phyloP scores from a whole-genome alignment of 768 basidiomycete species.

The Hericium rajendrae region DNA sequence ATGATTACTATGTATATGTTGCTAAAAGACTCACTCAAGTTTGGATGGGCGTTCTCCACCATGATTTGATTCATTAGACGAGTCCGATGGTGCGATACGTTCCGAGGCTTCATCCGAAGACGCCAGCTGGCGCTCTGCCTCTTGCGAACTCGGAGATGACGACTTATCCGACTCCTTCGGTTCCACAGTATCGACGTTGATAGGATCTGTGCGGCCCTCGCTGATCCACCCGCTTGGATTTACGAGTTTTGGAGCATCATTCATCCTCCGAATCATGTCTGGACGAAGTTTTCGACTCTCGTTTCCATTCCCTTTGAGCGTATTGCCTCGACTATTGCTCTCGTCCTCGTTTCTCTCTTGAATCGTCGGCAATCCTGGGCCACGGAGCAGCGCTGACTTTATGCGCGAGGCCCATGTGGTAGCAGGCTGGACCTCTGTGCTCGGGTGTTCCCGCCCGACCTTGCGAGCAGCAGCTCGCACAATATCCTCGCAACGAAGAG shows the following conservation, averaged over 20 bases:
- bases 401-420: slow-evolving; percentile 1
- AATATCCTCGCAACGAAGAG: slow-evolving; percentile 8
- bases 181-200: not conserved
- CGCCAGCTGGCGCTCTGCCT: not conserved
- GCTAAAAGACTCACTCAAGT: too few relatives aligned
- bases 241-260: slow-evolving; percentile 56
- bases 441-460: not conserved
- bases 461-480: slow-evolving; percentile 10
- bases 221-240: slow-evolving; percentile 70
- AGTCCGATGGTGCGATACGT: not conserved
- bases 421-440: slow-evolving; percentile 24
- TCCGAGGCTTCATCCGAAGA: not conserved
- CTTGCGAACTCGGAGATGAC: not conserved
- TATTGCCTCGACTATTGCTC: not conserved
- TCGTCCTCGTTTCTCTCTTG: not conserved
- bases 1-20: too few relatives aligned
- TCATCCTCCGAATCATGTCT: slow-evolving; percentile 73
- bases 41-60: too few relatives aligned
- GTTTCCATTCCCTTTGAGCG: not conserved
- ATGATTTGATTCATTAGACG: not conserved
- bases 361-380: not conserved
- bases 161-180: not conserved
- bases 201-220: slow-evolving; percentile 25
- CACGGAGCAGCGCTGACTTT: not conserved
- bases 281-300: slow-evolving; percentile 30